Evolutionary conservation across 2,329 filamentous ascomycete genomes (phyloP), one percentile per base, ranked within the genome.

Genomic region (Juglanconis sp.): DNA sequence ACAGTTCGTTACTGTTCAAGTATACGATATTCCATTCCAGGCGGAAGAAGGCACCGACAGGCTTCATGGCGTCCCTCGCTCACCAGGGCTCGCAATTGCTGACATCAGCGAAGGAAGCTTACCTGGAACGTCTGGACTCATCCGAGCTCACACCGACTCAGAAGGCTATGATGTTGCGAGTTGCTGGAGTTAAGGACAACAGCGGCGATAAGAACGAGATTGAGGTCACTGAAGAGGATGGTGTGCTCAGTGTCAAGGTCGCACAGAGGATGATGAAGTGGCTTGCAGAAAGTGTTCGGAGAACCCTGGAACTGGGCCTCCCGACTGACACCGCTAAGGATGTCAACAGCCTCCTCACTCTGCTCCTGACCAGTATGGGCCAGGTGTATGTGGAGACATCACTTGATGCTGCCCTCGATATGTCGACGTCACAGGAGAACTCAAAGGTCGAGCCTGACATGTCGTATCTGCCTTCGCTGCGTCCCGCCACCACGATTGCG

Each of bases 261-360:
- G 91, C 93, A n/a, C 98, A 98, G 76, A 86, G 95, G 60, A 99
- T 99, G 93, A 83, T 99, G 62, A 96, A 91, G 71, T 99, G 95
- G 95, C 79, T 99, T 46, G 95, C 95, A 2, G 95, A 99, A 78
- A 92, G 91, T 64, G 94, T 99, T 31, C 90, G 95, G 44, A 84
- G 95, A 64, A 92, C 92, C 0, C 81, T 99, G 9, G 95, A 99
- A 73, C 81, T 99, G n/a, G 92, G 91, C 31, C 89, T 91, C 31
- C 87, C 88, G 55, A 89, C 84, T 60, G 95, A 99, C 67, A 97
- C 92, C 4, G 92, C 95, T 15, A 98, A 96, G 73, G 95, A 99
- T 73, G 91, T 98, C 59, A 90, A 89, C 50, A 87, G 91, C 62
- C 82, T 98, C 31, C 82, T 97, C 38, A 90, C 89, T 70, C 83